phyloP scores from a whole-genome alignment of 805 yeast species.

The Candida coleopterorum region DNA sequence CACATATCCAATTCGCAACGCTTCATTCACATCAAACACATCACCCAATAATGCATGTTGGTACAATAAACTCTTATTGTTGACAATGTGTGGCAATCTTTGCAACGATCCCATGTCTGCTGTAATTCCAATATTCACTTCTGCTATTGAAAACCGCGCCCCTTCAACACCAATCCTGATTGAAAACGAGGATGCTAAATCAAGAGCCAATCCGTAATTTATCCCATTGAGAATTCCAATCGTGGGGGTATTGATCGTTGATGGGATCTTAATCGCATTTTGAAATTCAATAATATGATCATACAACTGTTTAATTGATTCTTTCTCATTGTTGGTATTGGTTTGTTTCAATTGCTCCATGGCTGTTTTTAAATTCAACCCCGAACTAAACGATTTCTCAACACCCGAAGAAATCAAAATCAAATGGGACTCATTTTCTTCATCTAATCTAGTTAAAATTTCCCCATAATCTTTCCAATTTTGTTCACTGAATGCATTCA shows the following conservation, averaged over 20 bases:
- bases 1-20: slow-evolving; percentile 52
- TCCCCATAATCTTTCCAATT: slow-evolving; percentile 56
- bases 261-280: slow-evolving; percentile 45
- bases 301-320: slow-evolving; percentile 13
- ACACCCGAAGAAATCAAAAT: slow-evolving; percentile 52
- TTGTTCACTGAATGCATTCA: slow-evolving; percentile 53
- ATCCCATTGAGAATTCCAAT: slow-evolving; percentile 65
- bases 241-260: slow-evolving; percentile 52
- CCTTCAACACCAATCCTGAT: slow-evolving; percentile 54
- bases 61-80: slow-evolving; percentile 52
- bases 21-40: slow-evolving; percentile 50
- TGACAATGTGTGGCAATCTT: slow-evolving; percentile 51
- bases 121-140: slow-evolving; percentile 67
- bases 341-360: slow-evolving; percentile 1
- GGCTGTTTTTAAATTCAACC: slow-evolving; percentile 52
- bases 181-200: slow-evolving; percentile 54
- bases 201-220: slow-evolving; percentile 63
- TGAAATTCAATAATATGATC: slow-evolving; percentile 54
- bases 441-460: slow-evolving; percentile 43
- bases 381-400: slow-evolving; percentile 58
- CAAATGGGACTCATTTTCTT: slow-evolving; percentile 42
- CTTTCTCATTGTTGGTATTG: background rate
- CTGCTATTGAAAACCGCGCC: slow-evolving; percentile 55
- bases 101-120: slow-evolving; percentile 80
- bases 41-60: slow-evolving; percentile 63